Evolutionary conservation across 768 basidiomycete genomes (phyloP), one percentile per base, ranked within the genome.

Genomic region (Psilocybe sp.): DNA sequence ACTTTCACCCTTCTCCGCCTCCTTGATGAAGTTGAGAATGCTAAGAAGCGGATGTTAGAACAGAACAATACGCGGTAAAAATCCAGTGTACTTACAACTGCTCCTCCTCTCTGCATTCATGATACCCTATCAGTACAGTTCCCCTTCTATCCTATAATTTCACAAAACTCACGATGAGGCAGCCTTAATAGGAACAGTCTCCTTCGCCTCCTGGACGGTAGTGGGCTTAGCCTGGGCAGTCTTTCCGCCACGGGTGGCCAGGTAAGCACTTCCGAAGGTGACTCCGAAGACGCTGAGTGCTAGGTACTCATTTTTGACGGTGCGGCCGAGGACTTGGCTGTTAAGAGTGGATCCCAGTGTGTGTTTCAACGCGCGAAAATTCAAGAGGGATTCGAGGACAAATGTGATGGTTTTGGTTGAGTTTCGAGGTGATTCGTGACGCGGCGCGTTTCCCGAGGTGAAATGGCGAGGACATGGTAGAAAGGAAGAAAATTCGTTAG

Each of bases 241-340:
- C 66, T 77, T 83, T 41, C 79, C 79, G 32, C 85, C 81, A 43
- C 79, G 73, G 49, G 75, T 73, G 36, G 81, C 73, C 46, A 77
- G 75, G 57, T 74, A 74, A 34, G 78, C 75, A 49, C 77, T 67
- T 48, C 80, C 79, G 51, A 81, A 81, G 44, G 80, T 71, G 45
- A 72, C 68, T 41, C 75, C 69, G 49, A 92, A 78, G 35, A 84
- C 82, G 47, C 79, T 83, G 48, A 92, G 76, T 16, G 84, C 79
- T 56, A 92, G 78, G 74, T 89, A 83, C 73, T 92, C 87, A 64
- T 82, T 86, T 75, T 87, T 89, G 62, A 92, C 76, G 64, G 78
- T 79, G 57, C 89, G 87, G 66, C 90, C 90, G 54, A 89, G 64
- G 62, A 92, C 85, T 54, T 78, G 73, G 78, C 90, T 92, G 37